Conservation (phyloP, 805 yeast species). For the Saccharomycopsis vini region DNA sequence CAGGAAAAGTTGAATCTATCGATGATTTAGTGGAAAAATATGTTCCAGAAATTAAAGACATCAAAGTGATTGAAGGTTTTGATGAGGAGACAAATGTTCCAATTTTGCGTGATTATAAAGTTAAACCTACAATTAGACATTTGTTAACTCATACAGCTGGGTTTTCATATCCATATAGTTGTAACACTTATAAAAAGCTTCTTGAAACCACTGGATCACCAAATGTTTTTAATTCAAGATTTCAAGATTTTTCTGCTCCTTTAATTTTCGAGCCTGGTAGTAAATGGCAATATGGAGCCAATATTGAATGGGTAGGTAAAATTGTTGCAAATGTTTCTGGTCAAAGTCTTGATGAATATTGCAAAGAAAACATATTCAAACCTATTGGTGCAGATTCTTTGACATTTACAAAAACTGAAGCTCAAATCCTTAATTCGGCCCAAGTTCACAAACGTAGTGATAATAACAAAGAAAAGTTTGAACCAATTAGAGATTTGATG, state of each 20-base stretch:
- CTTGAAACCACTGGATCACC: conserved; percentile 17
- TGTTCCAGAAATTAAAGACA: neutral
- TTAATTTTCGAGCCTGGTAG: conserved; percentile 29
- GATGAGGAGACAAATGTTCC: conserved; percentile 18
- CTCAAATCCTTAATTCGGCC: conserved; percentile 18
- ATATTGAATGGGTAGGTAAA: conserved; percentile 29
- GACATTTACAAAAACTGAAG: conserved; percentile 22
- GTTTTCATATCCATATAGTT: conserved; percentile 28
- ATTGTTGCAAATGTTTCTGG: conserved; percentile 25
- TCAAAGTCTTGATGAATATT: conserved; percentile 23
- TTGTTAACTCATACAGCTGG: conserved; percentile 32
- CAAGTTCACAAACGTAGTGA: conserved; percentile 22
- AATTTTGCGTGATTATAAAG: conserved; percentile 17
- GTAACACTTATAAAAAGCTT: conserved; percentile 19
- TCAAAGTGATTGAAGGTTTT: conserved; percentile 2
- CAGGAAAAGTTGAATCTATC: conserved; percentile 24
- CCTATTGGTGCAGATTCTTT: conserved; percentile 24
- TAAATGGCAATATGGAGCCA: conserved; percentile 28
- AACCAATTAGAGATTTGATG: conserved; percentile 17
- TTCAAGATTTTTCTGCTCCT: conserved; percentile 22
- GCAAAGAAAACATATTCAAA: conserved; percentile 24
- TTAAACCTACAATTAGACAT: conserved; percentile 25
- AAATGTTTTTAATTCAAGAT: conserved; percentile 18
- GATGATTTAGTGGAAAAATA: conserved; percentile 20
- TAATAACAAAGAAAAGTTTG: conserved; percentile 14